A percentile compares a stretch with the other conserved stretches of the same genome.
phyloP scores from a whole-genome alignment of 768 basidiomycete species.

The Tulasnella sp. region DNA sequence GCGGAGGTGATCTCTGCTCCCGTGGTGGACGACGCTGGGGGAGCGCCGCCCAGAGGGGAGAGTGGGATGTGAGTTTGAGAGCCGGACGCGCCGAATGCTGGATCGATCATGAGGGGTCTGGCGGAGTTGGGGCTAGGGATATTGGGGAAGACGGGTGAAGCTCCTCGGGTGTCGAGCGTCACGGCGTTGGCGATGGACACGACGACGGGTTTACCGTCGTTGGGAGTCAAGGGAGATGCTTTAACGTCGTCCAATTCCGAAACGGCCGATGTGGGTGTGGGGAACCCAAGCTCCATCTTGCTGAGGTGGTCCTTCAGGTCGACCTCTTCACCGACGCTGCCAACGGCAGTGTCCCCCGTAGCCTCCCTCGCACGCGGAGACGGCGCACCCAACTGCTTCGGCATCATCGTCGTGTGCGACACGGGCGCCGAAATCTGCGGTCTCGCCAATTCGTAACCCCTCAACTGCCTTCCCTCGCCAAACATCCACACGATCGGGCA shows the following conservation, averaged over 20 bases:
- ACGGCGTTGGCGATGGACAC: conserved; percentile 3
- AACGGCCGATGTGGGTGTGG: neutral
- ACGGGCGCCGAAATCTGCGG: conserved; percentile 11
- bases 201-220: neutral
- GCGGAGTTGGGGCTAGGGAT: neutral
- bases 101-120: neutral
- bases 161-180: neutral
- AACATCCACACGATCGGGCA: conserved; percentile 22
- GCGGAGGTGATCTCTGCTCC: neutral
- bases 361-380: neutral
- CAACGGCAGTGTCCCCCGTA: neutral
- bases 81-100: neutral
- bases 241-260: neutral
- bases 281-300: conserved; percentile 14
- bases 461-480: conserved; percentile 23
- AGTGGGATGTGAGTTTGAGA: neutral
- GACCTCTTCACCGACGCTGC: neutral
- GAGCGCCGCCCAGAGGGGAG: neutral
- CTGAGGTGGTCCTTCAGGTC: neutral
- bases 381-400: neutral
- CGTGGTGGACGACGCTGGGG: neutral
- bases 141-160: neutral
- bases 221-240: neutral
- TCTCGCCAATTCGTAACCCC: conserved; percentile 15
- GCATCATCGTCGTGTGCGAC: conserved; percentile 16